These are phyloP conservation scores for Aspergillus baeticus DNA, from an alignment of 495 filamentous ascomycete genomes.

Conservation along the genomic window DNA sequence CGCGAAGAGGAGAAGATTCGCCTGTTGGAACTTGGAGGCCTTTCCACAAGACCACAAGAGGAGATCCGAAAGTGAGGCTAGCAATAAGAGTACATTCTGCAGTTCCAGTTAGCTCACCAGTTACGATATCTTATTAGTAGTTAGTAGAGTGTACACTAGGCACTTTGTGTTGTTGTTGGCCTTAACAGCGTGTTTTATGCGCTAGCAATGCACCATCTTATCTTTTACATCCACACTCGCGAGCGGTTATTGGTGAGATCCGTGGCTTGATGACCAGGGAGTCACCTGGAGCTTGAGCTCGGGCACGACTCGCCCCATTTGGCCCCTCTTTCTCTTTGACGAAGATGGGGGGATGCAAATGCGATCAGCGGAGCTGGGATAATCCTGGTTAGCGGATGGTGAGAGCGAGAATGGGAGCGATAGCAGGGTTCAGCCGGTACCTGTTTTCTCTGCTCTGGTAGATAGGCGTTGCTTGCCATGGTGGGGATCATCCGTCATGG, in stretches of 20 bases:
- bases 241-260: not conserved
- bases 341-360: no score
- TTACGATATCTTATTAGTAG: constrained; percentile 1
- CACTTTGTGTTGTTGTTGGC: not conserved
- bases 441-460: no score
- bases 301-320: not conserved
- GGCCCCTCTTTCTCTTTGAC: no score
- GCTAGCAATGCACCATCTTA: constrained; percentile 5
- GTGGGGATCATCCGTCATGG: not conserved
- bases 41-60: not conserved
- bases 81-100: constrained; percentile 1
- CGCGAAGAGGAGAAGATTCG: not conserved
- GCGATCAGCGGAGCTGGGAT: no score
- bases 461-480: not conserved
- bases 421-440: no score
- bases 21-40: not conserved
- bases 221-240: not conserved
- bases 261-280: not conserved
- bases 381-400: no score
- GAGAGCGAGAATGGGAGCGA: no score
- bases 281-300: constrained; percentile 6
- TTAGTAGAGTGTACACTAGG: not conserved
- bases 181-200: constrained; percentile 2
- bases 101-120: not conserved
- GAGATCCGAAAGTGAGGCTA: constrained; percentile 11